Evolutionary conservation across 2,329 filamentous ascomycete genomes (phyloP).

Genomic region (Trichoderma asperellum): DNA sequence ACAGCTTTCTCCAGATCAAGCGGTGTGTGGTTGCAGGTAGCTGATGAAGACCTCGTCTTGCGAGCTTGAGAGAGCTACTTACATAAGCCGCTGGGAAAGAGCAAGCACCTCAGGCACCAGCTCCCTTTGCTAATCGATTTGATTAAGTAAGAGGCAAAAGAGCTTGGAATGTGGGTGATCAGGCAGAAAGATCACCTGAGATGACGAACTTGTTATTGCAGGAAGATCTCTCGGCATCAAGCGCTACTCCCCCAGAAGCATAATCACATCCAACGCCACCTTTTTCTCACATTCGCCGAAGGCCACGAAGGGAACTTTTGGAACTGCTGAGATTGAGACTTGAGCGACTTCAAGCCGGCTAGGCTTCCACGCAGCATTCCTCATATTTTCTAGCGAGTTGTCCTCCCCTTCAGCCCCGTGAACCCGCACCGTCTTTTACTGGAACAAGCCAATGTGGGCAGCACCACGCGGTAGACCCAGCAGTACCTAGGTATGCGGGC

Average conservation of each 20-base stretch:
- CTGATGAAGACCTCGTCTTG: background rate
- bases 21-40: background rate
- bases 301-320: constrained; percentile 28
- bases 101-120: background rate
- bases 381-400: constrained; percentile 13
- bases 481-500: background rate
- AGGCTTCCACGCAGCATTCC: constrained; percentile 26
- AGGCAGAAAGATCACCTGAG: constrained; percentile 22
- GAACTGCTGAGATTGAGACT: constrained; percentile 27
- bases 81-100: background rate
- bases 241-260: constrained; percentile 19
- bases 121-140: constrained; percentile 1
- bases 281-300: background rate
- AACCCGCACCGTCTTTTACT: constrained; percentile 5
- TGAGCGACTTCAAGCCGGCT: constrained; percentile 2
- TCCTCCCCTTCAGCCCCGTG: background rate
- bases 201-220: constrained; percentile 15
- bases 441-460: too few species aligned
- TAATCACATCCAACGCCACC: constrained; percentile 13
- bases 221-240: constrained; percentile 30
- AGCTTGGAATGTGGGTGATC: constrained; percentile 1
- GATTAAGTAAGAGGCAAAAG: background rate
- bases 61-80: background rate
- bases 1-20: background rate
- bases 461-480: background rate